These are phyloP conservation scores for Cercophora samala DNA, from an alignment of 495 filamentous ascomycete genomes.

Conservation along the genomic window DNA sequence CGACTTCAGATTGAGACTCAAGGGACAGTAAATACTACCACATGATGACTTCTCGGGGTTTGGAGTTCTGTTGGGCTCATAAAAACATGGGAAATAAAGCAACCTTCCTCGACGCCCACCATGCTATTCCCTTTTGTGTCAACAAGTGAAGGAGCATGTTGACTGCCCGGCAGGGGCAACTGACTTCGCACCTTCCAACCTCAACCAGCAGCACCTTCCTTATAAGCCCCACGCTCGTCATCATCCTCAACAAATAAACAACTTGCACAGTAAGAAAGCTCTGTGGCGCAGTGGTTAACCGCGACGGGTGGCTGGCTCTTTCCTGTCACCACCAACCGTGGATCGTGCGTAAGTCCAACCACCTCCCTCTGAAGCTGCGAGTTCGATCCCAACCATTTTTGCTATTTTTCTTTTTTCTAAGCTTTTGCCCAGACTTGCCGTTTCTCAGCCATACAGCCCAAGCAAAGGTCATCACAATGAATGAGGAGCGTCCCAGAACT, in stretches of 20 bases:
- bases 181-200: background rate
- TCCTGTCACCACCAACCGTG: background rate
- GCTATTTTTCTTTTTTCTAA: background rate
- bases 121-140: too few species aligned
- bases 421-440: too few species aligned
- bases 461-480: too few species aligned
- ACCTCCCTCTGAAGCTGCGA: background rate
- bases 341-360: background rate
- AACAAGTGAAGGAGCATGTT: background rate
- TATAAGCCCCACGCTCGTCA: background rate
- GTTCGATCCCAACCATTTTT: background rate
- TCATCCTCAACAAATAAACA: background rate
- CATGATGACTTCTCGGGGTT: too few species aligned
- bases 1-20: too few species aligned
- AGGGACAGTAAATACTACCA: too few species aligned
- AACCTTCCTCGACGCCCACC: too few species aligned
- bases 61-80: too few species aligned
- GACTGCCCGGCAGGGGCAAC: background rate
- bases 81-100: too few species aligned
- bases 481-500: too few species aligned
- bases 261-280: background rate
- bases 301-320: background rate
- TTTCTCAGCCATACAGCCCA: too few species aligned
- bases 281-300: background rate
- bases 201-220: background rate